These are phyloP conservation scores for Blastobotrys persicus DNA, from an alignment of 1,139 yeast genomes.

Conservation along the genomic window DNA sequence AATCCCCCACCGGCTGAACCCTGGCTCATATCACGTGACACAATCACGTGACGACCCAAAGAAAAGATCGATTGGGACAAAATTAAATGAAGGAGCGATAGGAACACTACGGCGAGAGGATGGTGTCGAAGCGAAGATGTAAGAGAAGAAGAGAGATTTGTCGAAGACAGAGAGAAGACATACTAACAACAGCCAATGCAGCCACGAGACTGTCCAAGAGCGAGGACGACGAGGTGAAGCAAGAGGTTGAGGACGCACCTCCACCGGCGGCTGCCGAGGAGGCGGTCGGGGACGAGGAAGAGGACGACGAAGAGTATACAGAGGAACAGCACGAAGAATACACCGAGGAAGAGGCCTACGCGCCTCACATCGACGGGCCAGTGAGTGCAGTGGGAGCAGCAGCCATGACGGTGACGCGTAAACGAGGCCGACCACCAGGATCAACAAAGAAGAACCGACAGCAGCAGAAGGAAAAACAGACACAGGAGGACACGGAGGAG, in stretches of 20 bases:
- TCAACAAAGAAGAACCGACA: slow-evolving; percentile 30
- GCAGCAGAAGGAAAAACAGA: slow-evolving; percentile 16
- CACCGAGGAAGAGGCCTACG: slow-evolving; percentile 6
- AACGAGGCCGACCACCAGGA: slow-evolving; percentile 40
- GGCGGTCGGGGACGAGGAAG: slow-evolving; percentile 24
- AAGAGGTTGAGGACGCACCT: slow-evolving; percentile 4
- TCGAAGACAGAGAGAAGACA: background rate
- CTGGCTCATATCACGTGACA: background rate
- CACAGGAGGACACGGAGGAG: slow-evolving; percentile 2
- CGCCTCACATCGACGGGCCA: slow-evolving; percentile 18
- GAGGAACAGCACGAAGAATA: slow-evolving; percentile 19
- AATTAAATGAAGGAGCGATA: background rate
- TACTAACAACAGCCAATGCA: background rate
- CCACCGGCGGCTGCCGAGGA: slow-evolving; percentile 11
- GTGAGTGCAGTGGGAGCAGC: slow-evolving; percentile 16
- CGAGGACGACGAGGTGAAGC: slow-evolving; percentile 2
- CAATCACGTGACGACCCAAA: too few relatives aligned
- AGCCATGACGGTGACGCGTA: slow-evolving; percentile 27
- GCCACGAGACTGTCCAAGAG: slow-evolving; percentile 1
- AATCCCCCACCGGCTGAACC: background rate
- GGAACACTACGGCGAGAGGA: background rate
- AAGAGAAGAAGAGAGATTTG: background rate
- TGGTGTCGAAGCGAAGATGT: slow-evolving; percentile 7
- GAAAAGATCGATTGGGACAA: slow-evolving; percentile 9
- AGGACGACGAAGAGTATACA: slow-evolving; percentile 22